phyloP scores from a whole-genome alignment of 2,329 filamentous ascomycete genomes.

The Microsporum canis region DNA sequence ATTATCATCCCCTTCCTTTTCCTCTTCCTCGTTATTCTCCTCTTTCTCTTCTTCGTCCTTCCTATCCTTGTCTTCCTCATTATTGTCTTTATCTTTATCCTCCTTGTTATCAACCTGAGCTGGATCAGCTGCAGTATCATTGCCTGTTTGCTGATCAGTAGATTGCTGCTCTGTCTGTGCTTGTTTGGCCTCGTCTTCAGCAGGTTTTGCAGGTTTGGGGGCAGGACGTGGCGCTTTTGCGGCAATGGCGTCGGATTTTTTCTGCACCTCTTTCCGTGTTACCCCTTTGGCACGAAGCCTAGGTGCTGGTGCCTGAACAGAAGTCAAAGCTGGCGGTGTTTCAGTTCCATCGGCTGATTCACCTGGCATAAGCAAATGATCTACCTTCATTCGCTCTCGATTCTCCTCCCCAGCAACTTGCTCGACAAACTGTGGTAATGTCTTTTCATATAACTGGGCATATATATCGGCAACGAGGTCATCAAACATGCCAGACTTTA shows the following conservation, averaged over 20 bases:
- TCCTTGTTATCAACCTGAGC: neutral
- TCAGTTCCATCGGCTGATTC: conserved; percentile 17
- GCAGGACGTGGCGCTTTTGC: conserved; percentile 22
- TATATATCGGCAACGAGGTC: conserved; percentile 91
- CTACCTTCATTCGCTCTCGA: conserved; percentile 38
- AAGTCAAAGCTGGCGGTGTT: conserved; percentile 11
- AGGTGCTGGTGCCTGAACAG: conserved; percentile 14
- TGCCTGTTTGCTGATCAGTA: neutral
- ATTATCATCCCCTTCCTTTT: conserved; percentile 6
- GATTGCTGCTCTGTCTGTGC: neutral
- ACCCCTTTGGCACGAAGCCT: conserved; percentile 45
- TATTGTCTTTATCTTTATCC: neutral
- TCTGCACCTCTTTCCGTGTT: conserved; percentile 48
- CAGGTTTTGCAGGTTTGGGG: conserved; percentile 5
- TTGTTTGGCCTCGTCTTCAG: conserved; percentile 9
- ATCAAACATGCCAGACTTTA: conserved; percentile 76
- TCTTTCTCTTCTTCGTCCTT: neutral
- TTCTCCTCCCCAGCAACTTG: conserved; percentile 36
- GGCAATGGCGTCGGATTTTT: conserved; percentile 47
- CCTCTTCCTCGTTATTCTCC: neutral
- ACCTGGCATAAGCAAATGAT: conserved; percentile 35
- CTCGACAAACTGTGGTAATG: conserved; percentile 29
- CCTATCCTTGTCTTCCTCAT: neutral
- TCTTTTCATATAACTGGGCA: conserved; percentile 43
- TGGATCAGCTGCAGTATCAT: neutral